These are phyloP conservation scores for Plasmodium knowlesi DNA, from an alignment of 169 alveolate genomes.

Conservation along the genomic window DNA sequence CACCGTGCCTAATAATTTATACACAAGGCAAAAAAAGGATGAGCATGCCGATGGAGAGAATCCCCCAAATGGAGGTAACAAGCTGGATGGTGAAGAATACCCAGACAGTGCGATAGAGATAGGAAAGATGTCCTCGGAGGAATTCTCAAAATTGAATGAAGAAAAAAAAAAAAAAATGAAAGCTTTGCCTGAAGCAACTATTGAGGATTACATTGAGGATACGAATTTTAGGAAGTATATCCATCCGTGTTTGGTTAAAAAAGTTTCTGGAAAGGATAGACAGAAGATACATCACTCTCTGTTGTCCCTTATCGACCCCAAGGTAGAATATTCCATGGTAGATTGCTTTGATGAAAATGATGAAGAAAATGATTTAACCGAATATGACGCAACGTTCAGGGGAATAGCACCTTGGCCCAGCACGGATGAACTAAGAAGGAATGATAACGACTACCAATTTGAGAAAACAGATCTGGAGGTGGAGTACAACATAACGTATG, in stretches of 20 bases:
- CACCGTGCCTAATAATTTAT: conserved; percentile 30
- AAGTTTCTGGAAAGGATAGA: conserved; percentile 50
- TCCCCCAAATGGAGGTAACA: not conserved
- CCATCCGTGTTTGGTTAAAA: conserved; percentile 56
- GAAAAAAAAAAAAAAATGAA: not conserved
- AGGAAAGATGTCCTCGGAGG: conserved; percentile 3
- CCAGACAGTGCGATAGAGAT: not conserved
- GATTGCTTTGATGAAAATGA: conserved; percentile 71
- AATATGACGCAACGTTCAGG: conserved; percentile 77
- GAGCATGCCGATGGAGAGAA: not conserved
- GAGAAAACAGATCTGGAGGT: conserved; percentile 70
- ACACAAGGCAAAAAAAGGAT: conserved; percentile 7
- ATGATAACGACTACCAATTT: conserved; percentile 52
- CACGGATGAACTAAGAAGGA: conserved; percentile 57
- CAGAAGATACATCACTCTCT: conserved; percentile 42
- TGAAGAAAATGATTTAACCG: conserved; percentile 78
- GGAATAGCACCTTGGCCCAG: conserved; percentile 86
- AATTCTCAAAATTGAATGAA: conserved; percentile 9
- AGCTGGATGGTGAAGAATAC: not conserved
- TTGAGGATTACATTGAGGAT: conserved; percentile 75
- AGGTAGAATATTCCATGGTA: conserved; percentile 5
- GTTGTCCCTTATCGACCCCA: not conserved
- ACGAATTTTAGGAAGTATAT: not conserved
- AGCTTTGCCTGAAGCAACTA: conserved; percentile 29
- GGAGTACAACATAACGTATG: conserved; percentile 61